Base-by-base conservation (phyloP, 352 stramenopile species). In the Globisporangium iwayamae region DNA sequence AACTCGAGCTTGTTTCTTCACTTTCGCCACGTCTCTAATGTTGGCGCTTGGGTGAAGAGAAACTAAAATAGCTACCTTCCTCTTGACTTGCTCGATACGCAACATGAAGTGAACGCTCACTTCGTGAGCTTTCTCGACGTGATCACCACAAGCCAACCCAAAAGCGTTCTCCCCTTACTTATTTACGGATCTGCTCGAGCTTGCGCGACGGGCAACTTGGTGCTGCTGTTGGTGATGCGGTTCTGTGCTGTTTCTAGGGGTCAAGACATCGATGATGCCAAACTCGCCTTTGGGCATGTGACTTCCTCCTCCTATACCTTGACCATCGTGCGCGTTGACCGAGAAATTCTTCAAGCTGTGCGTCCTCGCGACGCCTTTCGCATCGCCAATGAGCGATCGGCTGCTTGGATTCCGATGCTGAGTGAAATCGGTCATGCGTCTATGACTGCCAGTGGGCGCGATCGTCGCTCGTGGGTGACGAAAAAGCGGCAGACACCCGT, bases 401-500 rank as follows among this genome's bases (percentile, higher is more conserved):
- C 11, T 36, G 45, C 46, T 67, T 38, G 54, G 22, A 9, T 18
- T 57, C 16, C 25, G 56, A 46, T 63, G 59, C 11, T 53, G 39
- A 38, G 30, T 54, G 41, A 73, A 36, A 57, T 81, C 71, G 8
- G 74, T 77, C 71, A 79, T 72, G 1, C 62, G 69, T 25, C 61
- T 61, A 30, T 63, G 53, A 28, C 67, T 63, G 32, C 20, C 9
- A 8, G 39, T 2, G 16, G 32, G 10, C 16, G 30, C 25, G 38
- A 52, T 57, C 0, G 32, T 22, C 39, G 10, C 36, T 41, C 74
- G 64, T 34, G 67, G 25, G n/a, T 67, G 68, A 16, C 66, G 68
- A 9, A 79, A 67, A 30, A 69, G 66, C 14, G 51, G 66, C 2
- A 74, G 32, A 11, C 77, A 69, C 2, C 80, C 80, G 69, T 83